phyloP scores from a whole-genome alignment of 2,329 filamentous ascomycete species.

The Aureobasidium sp. region DNA sequence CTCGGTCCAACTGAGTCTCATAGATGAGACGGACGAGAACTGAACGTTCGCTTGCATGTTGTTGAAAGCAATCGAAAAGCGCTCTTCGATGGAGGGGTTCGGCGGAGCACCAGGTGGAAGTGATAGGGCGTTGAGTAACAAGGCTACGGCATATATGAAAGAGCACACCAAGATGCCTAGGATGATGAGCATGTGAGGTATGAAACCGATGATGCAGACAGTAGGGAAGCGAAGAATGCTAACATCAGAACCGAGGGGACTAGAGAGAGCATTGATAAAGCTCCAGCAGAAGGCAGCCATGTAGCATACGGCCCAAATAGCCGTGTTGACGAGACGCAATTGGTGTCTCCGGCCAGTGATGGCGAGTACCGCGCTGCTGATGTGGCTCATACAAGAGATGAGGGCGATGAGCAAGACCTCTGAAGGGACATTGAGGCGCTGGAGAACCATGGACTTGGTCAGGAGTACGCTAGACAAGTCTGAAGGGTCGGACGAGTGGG shows the following conservation, averaged over 20 bases:
- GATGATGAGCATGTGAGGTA: constrained; percentile 85
- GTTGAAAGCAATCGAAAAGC: constrained; percentile 64
- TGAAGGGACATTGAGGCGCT: constrained; percentile 77
- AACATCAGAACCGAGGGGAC: constrained; percentile 47
- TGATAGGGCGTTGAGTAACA: constrained; percentile 67
- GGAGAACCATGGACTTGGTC: constrained; percentile 62
- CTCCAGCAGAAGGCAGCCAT: constrained; percentile 81
- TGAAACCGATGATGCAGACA: constrained; percentile 89
- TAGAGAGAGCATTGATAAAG: constrained; percentile 41
- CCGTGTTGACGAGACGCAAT: constrained; percentile 79
- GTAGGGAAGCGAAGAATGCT: constrained; percentile 83
- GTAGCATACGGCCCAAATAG: constrained; percentile 83
- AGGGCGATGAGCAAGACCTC: constrained; percentile 82
- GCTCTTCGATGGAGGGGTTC: constrained; percentile 46
- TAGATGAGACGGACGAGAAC: constrained; percentile 56
- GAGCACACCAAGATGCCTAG: constrained; percentile 69
- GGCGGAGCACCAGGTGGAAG: constrained; percentile 46
- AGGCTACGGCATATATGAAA: constrained; percentile 68
- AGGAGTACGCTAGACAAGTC: constrained; percentile 30
- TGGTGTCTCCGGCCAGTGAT: constrained; percentile 71
- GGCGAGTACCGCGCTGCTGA: constrained; percentile 76
- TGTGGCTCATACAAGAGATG: constrained; percentile 81
- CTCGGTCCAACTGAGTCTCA: constrained; percentile 77
- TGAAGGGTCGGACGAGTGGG: constrained; percentile 20
- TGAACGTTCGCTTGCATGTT: constrained; percentile 93